Conservation (phyloP, 2,329 filamentous ascomycete genomes). For the Scedosporium apiospermum region DNA sequence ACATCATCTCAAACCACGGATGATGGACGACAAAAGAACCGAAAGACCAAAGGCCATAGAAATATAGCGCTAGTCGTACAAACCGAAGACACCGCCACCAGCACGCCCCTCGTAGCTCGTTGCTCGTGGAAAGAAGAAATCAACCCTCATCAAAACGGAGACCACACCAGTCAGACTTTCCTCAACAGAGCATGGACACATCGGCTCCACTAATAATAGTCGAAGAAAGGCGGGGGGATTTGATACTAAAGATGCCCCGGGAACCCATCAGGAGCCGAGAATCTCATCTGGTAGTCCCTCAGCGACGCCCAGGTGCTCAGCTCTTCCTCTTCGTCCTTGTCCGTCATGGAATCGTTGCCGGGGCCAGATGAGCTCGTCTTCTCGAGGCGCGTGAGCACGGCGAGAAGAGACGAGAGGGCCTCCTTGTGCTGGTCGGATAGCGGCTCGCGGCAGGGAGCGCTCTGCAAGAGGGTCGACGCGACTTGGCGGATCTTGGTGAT, state of each 20-base stretch:
- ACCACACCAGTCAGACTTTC: not conserved
- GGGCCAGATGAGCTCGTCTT: slow-evolving; percentile 38
- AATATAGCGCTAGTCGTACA: too few species aligned
- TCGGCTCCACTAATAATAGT: not conserved
- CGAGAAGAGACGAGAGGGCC: slow-evolving; percentile 62
- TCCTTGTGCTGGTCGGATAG: slow-evolving; percentile 53
- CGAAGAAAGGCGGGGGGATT: not conserved
- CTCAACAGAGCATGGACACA: not conserved
- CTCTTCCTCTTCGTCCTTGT: slow-evolving; percentile 65
- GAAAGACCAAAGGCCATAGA: too few species aligned
- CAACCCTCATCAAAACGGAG: not conserved
- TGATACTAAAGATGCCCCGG: slow-evolving; percentile 10
- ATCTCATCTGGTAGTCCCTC: slow-evolving; percentile 66
- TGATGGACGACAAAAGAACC: too few species aligned
- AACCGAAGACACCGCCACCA: too few species aligned
- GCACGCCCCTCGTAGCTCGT: too few species aligned
- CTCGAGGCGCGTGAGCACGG: slow-evolving; percentile 66
- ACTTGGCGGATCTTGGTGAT: slow-evolving; percentile 81
- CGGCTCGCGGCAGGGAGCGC: slow-evolving; percentile 17
- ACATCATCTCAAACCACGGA: too few species aligned
- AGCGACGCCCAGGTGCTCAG: slow-evolving; percentile 69
- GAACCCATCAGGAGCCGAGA: slow-evolving; percentile 56
- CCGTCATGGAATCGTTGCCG: slow-evolving; percentile 30
- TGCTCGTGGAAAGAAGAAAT: not conserved
- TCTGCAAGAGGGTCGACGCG: slow-evolving; percentile 54